A percentile compares a stretch with the other conserved stretches of the same genome.
Conservation (phyloP, 2,329 filamentous ascomycete genomes). For the Colletotrichum spinosum region DNA sequence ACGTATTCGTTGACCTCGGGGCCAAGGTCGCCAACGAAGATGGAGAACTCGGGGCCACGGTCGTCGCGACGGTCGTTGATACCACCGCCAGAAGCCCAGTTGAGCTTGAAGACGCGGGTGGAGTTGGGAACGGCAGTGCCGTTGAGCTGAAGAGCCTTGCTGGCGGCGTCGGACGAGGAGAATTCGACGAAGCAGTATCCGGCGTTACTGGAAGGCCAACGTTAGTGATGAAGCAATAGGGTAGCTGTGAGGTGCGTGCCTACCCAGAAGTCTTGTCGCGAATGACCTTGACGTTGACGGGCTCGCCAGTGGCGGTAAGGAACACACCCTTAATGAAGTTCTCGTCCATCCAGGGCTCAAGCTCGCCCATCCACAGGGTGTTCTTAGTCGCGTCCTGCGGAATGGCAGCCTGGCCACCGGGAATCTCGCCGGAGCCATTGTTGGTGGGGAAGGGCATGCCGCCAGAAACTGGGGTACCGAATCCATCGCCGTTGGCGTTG, state of each 20-base stretch:
- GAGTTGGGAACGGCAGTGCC: conserved; percentile 93
- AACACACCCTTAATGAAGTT: conserved; percentile 97
- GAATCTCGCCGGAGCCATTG: conserved; percentile 48
- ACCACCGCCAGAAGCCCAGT: conserved; percentile 98
- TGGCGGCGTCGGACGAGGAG: conserved; percentile 81
- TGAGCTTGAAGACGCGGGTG: conserved; percentile 95
- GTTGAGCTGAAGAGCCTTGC: conserved; percentile 91
- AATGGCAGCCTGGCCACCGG: conserved; percentile 37
- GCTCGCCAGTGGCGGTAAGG: conserved; percentile 87
- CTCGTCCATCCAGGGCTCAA: conserved; percentile 99
- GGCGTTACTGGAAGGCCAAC: conserved; percentile 75
- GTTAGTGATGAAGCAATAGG: conserved; percentile 38
- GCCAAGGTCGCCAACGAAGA: conserved; percentile 97
- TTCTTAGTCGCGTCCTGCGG: conserved; percentile 65
- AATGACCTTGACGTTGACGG: conserved; percentile 99
- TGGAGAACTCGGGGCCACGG: conserved; percentile 94
- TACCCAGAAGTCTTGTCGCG: conserved; percentile 98
- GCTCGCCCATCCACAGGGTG: conserved; percentile 91
- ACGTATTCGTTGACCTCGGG: conserved; percentile 99
- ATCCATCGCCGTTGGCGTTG: conserved; percentile 51
- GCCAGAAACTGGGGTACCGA: conserved; percentile 47
- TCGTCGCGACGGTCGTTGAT: conserved; percentile 96
- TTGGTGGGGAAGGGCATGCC: conserved; percentile 48
- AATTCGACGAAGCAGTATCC: conserved; percentile 99
- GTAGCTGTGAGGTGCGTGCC: conserved; percentile 38